Percentiles rank a stretch among this genome's conserved stretches.
Evolutionary conservation across 345 rosid genomes (phyloP).

Genomic region (Eucalyptus tenuipes): DNA sequence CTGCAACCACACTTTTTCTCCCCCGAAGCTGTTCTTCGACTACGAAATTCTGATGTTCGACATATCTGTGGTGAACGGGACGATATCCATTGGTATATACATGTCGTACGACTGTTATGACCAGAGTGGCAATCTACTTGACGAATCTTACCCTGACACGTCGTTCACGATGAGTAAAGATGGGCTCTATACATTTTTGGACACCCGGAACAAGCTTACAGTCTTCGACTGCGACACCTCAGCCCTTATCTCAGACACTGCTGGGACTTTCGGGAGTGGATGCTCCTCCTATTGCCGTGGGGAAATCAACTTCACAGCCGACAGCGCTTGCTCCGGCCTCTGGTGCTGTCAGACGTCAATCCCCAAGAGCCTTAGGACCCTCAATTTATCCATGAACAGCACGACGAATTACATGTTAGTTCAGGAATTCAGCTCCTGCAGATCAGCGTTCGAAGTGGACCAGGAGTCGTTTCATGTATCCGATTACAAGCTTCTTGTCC

Average conservation of each 20-base stretch:
- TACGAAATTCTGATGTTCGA: background rate
- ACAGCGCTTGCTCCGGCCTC: too few species aligned
- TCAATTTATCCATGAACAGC: too few species aligned
- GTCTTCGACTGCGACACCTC: background rate
- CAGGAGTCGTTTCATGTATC: too few species aligned
- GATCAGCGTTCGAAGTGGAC: too few species aligned
- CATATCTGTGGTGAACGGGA: background rate
- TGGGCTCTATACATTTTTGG: background rate
- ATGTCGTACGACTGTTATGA: background rate
- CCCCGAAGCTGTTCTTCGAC: background rate
- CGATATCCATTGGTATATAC: background rate
- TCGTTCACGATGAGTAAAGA: fast-evolving
- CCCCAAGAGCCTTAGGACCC: too few species aligned
- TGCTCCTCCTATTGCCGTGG: too few species aligned
- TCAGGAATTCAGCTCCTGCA: too few species aligned
- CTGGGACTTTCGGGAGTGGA: background rate
- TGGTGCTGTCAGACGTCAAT: too few species aligned
- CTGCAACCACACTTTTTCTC: background rate
- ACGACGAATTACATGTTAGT: too few species aligned
- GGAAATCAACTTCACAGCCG: too few species aligned
- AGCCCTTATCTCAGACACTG: background rate
- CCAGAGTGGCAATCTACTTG: background rate
- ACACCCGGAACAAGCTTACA: background rate
- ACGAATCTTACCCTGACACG: background rate
- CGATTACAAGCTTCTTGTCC: too few species aligned